phyloP scores from a whole-genome alignment of 176 grass and related monocot species.

The Musa schizocarpa region DNA sequence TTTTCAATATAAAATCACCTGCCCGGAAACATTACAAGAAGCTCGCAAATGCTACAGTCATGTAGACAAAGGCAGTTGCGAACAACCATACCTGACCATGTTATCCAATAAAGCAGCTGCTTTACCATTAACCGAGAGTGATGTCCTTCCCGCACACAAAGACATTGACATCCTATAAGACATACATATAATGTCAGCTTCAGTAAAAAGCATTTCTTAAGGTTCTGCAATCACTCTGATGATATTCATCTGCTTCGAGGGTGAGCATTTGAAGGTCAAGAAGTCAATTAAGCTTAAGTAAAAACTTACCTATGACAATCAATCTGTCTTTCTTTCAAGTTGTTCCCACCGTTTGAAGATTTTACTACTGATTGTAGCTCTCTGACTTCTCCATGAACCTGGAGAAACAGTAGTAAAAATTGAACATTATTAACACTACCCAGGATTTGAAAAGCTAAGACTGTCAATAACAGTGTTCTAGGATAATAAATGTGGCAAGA shows the following conservation, averaged over 20 bases:
- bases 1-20: not conserved
- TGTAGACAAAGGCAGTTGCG: not conserved
- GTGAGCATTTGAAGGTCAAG: not conserved
- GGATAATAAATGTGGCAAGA: not conserved
- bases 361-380: slow-evolving; percentile 52
- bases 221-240: no score
- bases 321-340: slow-evolving; percentile 40
- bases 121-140: slow-evolving; percentile 48
- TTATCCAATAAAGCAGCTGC: slow-evolving; percentile 44
- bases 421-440: not conserved
- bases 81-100: slow-evolving; percentile 42
- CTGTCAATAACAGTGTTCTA: slow-evolving; percentile 1
- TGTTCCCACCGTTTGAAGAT: slow-evolving; percentile 24
- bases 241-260: no score
- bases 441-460: not conserved
- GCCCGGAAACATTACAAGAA: not conserved
- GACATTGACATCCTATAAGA: slow-evolving; percentile 38
- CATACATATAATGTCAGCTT: not conserved
- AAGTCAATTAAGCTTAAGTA: slow-evolving; percentile 8
- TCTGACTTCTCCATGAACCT: slow-evolving; percentile 59
- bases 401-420: slow-evolving; percentile 17
- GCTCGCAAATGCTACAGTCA: not conserved
- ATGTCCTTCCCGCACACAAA: slow-evolving; percentile 22
- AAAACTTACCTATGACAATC: slow-evolving; percentile 27
- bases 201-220: not conserved